Evolutionary conservation across 1,284 basidiomycete genomes (phyloP), one percentile per base, ranked within the genome.

Genomic region (Schizophyllum amplum): DNA sequence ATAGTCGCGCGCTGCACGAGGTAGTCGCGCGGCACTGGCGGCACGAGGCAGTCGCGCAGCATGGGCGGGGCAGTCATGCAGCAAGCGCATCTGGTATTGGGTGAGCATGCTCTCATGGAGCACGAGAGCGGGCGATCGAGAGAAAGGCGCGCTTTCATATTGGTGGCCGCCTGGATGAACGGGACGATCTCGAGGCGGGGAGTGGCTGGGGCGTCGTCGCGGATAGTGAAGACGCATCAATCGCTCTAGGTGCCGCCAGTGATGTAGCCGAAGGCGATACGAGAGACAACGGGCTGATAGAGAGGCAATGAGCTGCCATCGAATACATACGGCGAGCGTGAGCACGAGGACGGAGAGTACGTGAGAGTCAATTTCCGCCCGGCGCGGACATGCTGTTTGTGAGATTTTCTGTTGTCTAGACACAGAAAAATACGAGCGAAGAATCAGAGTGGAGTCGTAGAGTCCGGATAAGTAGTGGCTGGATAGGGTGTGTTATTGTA

Each of bases 31-130:
- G n/a, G n/a, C n/a, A n/a, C n/a, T n/a, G n/a, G n/a, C n/a, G n/a
- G n/a, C n/a, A n/a, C n/a, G n/a, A 98, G 65, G 15, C 83, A 76
- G 68, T 98, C 95, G 66, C 98, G 96, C 6, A 78, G 86, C 80
- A 4, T 92, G 74, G 42, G 84, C 87, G 0, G 92, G 96, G 20
- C 93, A 82, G 61, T 89, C 87, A n/a, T n/a, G n/a, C n/a, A n/a
- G n/a, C 0, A 96, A 75, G 3, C 92, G 75, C 0, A 84, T 82
- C 58, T 78, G 75, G 0, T 73, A 68, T 59, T 84, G 82, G 13
- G 33, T n/a, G n/a, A n/a, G n/a, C n/a, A n/a, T n/a, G n/a, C n/a
- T n/a, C n/a, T n/a, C n/a, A n/a, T n/a, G n/a, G n/a, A n/a, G n/a
- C n/a, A n/a, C n/a, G n/a, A n/a, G n/a, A n/a, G n/a, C n/a, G n/a